Conservation (phyloP, 2,329 filamentous ascomycete species). For the Bretziella fagacearum region DNA sequence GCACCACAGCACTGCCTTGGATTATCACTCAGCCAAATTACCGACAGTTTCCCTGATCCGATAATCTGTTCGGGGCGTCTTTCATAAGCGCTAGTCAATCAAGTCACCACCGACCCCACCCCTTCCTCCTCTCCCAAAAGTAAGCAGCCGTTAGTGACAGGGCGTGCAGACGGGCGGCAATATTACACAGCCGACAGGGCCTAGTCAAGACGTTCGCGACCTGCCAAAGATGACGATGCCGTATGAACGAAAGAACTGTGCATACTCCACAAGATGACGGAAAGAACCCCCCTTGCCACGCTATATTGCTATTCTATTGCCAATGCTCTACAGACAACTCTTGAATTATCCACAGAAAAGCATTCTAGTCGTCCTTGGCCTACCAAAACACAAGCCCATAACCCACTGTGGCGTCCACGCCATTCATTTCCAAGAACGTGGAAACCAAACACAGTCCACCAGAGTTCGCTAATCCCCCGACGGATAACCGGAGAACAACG, state of each 20-base stretch:
- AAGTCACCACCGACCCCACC: background rate
- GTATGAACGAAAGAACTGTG: too few species aligned
- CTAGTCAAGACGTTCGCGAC: background rate
- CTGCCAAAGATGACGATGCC: too few species aligned
- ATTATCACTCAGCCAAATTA: too few species aligned
- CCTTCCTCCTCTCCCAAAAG: background rate
- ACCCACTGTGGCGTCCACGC: background rate
- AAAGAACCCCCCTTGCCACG: background rate
- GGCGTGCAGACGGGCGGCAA: background rate
- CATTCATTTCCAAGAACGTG: background rate
- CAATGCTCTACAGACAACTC: background rate
- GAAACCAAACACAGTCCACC: background rate
- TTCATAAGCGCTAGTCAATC: background rate
- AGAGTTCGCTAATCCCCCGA: background rate
- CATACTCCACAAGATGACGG: background rate
- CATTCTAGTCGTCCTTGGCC: too few species aligned
- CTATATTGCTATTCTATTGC: background rate
- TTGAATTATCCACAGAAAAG: background rate
- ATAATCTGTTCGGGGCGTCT: too few species aligned
- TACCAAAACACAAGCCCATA: background rate
- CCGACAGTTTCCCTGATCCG: too few species aligned
- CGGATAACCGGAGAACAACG: background rate
- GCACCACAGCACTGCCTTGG: too few species aligned
- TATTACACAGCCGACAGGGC: background rate
- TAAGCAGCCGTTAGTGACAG: background rate